These are phyloP conservation scores for Saprolegnia parasitica DNA, from an alignment of 352 stramenopile genomes.

Conservation along the genomic window DNA sequence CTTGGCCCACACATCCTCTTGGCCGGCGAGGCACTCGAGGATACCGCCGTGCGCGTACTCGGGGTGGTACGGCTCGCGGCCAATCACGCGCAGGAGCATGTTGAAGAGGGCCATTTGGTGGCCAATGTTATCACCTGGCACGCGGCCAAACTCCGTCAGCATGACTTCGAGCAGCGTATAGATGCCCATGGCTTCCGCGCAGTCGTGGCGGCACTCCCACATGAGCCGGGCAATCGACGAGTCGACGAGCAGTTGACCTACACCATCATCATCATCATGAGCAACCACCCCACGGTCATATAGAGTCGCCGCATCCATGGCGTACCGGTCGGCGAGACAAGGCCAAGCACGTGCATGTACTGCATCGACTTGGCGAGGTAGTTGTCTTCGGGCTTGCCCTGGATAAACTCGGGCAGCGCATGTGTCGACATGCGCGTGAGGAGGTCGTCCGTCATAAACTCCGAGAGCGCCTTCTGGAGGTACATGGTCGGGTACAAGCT, in stretches of 20 bases:
- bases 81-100: slow-evolving; percentile 80
- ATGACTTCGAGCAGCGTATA: slow-evolving; percentile 73
- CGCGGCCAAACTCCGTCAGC: slow-evolving; percentile 82
- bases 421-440: slow-evolving; percentile 84
- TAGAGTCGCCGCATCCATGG: neutral
- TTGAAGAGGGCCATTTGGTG: slow-evolving; percentile 80
- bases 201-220: slow-evolving; percentile 81
- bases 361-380: slow-evolving; percentile 87
- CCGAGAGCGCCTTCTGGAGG: slow-evolving; percentile 88
- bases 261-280: neutral
- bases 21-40: slow-evolving; percentile 56
- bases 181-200: slow-evolving; percentile 66
- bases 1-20: slow-evolving; percentile 72
- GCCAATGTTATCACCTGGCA: slow-evolving; percentile 75
- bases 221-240: slow-evolving; percentile 71
- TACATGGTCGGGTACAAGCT: slow-evolving; percentile 91
- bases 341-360: slow-evolving; percentile 87
- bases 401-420: slow-evolving; percentile 76
- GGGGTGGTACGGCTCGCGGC: slow-evolving; percentile 65
- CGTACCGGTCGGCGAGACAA: slow-evolving; percentile 66
- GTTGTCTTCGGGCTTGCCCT: slow-evolving; percentile 37
- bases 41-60: slow-evolving; percentile 62
- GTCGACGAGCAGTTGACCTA: slow-evolving; percentile 49
- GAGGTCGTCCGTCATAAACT: slow-evolving; percentile 86
- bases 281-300: neutral